Percentiles rank a stretch among this genome's conserved stretches.
phyloP scores from a whole-genome alignment of 2,329 filamentous ascomycete genomes.

The Exophiala mesophila region DNA sequence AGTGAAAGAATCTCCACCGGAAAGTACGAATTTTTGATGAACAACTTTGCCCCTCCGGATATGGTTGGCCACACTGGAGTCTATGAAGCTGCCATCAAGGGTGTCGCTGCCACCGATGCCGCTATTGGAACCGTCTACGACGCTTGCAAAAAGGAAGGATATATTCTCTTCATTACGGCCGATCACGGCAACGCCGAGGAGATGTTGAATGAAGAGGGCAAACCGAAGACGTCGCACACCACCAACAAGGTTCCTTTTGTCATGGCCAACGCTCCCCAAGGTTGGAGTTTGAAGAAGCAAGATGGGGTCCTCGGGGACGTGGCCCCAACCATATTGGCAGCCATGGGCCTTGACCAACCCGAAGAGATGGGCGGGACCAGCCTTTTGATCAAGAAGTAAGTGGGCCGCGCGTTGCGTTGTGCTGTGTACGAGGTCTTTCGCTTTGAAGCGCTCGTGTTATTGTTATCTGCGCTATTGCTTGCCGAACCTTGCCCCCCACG shows the following conservation, averaged over 20 bases:
- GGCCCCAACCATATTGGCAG: conserved; percentile 83
- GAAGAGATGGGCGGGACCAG: conserved; percentile 87
- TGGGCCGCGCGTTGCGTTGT: conserved; percentile 11
- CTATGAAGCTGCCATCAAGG: conserved; percentile 87
- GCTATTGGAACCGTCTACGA: conserved; percentile 91
- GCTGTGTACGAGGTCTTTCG: neutral
- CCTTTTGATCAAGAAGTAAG: conserved; percentile 66
- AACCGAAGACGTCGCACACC: conserved; percentile 97
- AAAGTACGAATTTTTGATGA: conserved; percentile 96
- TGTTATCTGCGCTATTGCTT: conserved; percentile 2
- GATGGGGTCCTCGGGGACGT: conserved; percentile 94
- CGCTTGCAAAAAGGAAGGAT: conserved; percentile 86
- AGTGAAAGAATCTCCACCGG: conserved; percentile 78
- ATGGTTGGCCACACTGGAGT: conserved; percentile 99
- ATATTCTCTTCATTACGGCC: conserved; percentile 89
- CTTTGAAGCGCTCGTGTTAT: neutral
- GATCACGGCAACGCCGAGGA: conserved; percentile 99
- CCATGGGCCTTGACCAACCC: conserved; percentile 87
- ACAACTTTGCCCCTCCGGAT: conserved; percentile 98
- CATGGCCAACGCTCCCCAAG: conserved; percentile 92
- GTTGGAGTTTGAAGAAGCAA: conserved; percentile 78
- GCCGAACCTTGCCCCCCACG: no score
- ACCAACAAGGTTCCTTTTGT: conserved; percentile 97
- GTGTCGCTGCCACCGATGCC: conserved; percentile 80
- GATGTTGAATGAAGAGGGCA: conserved; percentile 94